phyloP scores from a whole-genome alignment of 2,329 filamentous ascomycete species.

The Alternaria conjuncta region DNA sequence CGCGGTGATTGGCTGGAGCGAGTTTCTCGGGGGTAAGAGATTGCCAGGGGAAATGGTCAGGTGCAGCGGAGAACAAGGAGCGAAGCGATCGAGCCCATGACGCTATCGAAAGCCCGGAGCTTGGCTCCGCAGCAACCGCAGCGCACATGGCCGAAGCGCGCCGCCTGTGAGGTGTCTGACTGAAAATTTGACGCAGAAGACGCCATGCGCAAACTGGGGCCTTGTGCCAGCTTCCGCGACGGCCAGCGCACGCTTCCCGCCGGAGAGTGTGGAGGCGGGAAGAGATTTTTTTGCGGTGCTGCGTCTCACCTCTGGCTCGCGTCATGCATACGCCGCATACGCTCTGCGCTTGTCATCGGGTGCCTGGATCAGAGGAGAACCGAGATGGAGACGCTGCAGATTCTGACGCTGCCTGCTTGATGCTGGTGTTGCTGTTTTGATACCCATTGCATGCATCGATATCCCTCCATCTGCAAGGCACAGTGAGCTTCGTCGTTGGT shows the following conservation, averaged over 20 bases:
- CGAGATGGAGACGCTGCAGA: slow-evolving; percentile 5
- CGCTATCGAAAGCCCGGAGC: slow-evolving; percentile 14
- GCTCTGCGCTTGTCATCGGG: background rate
- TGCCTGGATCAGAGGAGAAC: slow-evolving; percentile 13
- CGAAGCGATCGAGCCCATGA: slow-evolving; percentile 13
- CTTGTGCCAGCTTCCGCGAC: slow-evolving; percentile 7
- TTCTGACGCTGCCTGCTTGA: background rate
- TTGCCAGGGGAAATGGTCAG: slow-evolving; percentile 23
- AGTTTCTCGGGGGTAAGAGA: slow-evolving; percentile 38
- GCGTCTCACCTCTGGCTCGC: slow-evolving; percentile 2
- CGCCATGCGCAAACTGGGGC: slow-evolving; percentile 22
- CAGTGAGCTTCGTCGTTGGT: background rate
- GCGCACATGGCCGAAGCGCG: background rate
- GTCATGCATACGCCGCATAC: slow-evolving; percentile 16
- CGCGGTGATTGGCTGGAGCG: slow-evolving; percentile 15
- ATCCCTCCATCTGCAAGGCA: background rate
- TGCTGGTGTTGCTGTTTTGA: slow-evolving; percentile 1
- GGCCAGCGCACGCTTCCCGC: slow-evolving; percentile 13
- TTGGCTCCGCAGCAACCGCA: slow-evolving; percentile 4
- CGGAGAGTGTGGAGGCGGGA: slow-evolving; percentile 30
- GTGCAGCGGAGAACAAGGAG: slow-evolving; percentile 7
- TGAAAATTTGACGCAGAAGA: slow-evolving; percentile 31
- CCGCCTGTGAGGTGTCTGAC: background rate
- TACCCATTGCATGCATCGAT: background rate
- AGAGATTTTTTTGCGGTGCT: slow-evolving; percentile 21